phyloP scores from a whole-genome alignment of 2,329 filamentous ascomycete species.

The Fusarium nelsonii region DNA sequence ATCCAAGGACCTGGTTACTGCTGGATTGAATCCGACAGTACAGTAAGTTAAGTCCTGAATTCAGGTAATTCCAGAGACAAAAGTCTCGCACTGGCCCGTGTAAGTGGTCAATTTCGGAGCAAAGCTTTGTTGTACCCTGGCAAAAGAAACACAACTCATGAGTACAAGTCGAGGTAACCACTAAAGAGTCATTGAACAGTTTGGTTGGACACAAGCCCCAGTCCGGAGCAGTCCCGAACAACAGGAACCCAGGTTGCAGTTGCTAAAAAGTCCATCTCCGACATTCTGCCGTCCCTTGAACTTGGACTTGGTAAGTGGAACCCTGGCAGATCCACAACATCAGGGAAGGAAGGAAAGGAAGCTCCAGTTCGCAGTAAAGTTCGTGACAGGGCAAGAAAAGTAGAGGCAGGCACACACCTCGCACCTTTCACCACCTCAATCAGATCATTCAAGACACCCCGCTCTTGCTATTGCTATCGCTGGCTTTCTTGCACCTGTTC shows the following conservation, averaged over 20 bases:
- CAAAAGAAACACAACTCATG: conserved; percentile 30
- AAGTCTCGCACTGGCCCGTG: conserved; percentile 8
- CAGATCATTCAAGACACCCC: conserved; percentile 37
- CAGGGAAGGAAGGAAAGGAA: conserved; percentile 9
- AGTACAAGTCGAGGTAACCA: conserved; percentile 11
- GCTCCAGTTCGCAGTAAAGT: neutral
- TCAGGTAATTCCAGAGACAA: conserved; percentile 11
- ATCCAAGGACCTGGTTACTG: conserved; percentile 20
- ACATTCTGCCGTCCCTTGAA: conserved; percentile 30
- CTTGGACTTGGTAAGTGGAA: conserved; percentile 19
- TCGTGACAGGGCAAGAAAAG: conserved; percentile 2
- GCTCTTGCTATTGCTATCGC: neutral
- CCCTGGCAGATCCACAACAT: conserved; percentile 9
- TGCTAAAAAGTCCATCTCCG: conserved; percentile 29
- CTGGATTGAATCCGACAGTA: neutral
- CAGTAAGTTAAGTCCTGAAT: neutral
- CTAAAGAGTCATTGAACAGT: conserved; percentile 17
- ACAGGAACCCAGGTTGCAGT: conserved; percentile 29
- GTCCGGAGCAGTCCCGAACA: conserved; percentile 34
- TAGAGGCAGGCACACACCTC: neutral
- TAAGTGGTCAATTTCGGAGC: conserved; percentile 5
- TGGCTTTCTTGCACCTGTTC: neutral
- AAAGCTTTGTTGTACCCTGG: conserved; percentile 3
- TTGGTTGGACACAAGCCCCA: conserved; percentile 2
- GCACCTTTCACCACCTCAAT: conserved; percentile 9